These are phyloP conservation scores for Fusarium sp. DNA, from an alignment of 2,329 filamentous ascomycete genomes.

Conservation along the genomic window DNA sequence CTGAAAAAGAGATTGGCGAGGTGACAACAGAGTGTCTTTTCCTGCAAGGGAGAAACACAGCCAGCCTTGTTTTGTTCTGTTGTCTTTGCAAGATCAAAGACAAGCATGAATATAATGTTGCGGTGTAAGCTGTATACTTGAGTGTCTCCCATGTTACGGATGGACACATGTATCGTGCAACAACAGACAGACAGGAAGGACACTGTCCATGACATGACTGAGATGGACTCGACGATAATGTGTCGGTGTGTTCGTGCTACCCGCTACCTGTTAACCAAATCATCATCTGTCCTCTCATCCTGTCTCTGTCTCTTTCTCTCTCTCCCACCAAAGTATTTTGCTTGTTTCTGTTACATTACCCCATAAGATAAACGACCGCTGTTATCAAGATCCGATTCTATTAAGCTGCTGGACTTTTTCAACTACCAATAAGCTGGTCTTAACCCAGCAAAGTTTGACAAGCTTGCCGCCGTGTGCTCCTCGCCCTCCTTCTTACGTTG, in stretches of 20 bases:
- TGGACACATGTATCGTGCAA: conserved; percentile 9
- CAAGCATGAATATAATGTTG: not conserved
- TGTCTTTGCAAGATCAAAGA: not conserved
- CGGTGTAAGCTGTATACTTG: not conserved
- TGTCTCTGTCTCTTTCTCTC: not conserved
- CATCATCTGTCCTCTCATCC: not conserved
- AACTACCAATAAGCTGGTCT: conserved; percentile 68
- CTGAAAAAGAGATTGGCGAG: not conserved
- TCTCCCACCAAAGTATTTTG: conserved; percentile 21
- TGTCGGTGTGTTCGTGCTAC: conserved; percentile 33
- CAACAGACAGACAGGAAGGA: not conserved
- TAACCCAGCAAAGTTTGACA: conserved; percentile 67
- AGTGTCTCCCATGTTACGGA: not conserved
- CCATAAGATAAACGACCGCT: conserved; percentile 19
- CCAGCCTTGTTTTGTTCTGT: not conserved
- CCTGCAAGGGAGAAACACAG: conserved; percentile 12
- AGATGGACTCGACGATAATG: conserved; percentile 10
- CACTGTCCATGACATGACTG: conserved; percentile 3
- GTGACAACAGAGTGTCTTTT: not conserved
- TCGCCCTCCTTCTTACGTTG: conserved; percentile 76
- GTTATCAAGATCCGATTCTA: conserved; percentile 19
- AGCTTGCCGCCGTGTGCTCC: conserved; percentile 53
- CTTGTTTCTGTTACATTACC: conserved; percentile 20
- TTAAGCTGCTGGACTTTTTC: conserved; percentile 19
- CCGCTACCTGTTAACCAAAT: conserved; percentile 34